phyloP scores from a whole-genome alignment of 148 eudicot species.

The Camellia granthamiana region DNA sequence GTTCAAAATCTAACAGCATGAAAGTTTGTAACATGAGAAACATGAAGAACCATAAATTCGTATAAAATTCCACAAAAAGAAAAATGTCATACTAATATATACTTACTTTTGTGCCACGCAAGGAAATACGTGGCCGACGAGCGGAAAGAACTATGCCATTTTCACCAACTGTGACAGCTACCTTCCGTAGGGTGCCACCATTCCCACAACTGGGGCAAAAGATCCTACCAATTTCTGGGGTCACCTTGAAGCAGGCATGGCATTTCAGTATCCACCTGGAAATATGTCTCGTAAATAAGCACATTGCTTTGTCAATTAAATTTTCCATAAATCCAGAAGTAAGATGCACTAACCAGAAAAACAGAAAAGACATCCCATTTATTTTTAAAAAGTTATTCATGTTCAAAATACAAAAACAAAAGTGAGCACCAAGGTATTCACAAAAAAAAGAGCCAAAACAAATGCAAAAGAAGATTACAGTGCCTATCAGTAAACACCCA shows the following conservation, averaged over 20 bases:
- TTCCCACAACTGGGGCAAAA: slow-evolving; percentile 95
- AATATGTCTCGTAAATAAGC: not conserved
- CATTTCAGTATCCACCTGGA: slow-evolving; percentile 94
- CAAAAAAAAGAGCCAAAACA: not conserved
- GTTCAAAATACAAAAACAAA: not conserved
- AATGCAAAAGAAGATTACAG: not conserved
- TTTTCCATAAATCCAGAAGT: not conserved
- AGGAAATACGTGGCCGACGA: slow-evolving; percentile 71
- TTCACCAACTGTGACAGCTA: slow-evolving; percentile 90
- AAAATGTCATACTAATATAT: not conserved
- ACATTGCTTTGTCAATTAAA: not conserved
- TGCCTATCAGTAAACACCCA: not conserved
- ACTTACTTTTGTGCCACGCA: slow-evolving; percentile 83
- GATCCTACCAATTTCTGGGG: slow-evolving; percentile 72
- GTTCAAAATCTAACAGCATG: not conserved
- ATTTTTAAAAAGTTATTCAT: not conserved
- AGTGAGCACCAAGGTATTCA: not conserved
- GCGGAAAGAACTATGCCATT: slow-evolving; percentile 79
- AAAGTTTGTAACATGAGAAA: not conserved
- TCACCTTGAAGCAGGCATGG: slow-evolving; percentile 89
- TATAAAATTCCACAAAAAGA: not conserved
- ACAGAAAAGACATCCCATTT: not conserved
- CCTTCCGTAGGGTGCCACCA: slow-evolving; percentile 94
- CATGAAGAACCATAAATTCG: not conserved
- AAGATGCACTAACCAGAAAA: not conserved